A percentile compares a stretch with the other conserved stretches of the same genome.
Conservation (phyloP, 73 alveolate species). For the Loxodes magnus region DNA sequence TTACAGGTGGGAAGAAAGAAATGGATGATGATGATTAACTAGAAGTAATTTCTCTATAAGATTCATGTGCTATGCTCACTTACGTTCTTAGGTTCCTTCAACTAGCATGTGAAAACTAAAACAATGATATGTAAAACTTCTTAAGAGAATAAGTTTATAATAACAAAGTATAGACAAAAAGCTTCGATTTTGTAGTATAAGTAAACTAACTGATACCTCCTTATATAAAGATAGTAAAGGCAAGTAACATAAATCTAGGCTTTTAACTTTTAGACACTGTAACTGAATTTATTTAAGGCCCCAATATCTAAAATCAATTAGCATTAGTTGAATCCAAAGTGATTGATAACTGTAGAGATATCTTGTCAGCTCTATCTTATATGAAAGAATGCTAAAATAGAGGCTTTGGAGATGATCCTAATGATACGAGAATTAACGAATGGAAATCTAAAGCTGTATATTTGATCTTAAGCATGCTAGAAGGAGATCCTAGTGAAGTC, state of each 20-base stretch:
- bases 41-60: too few species aligned
- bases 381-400: conserved; percentile 13
- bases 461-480: too few species aligned
- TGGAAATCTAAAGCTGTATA: too few species aligned
- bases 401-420: conserved; percentile 38
- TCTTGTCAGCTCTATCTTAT: conserved; percentile 17
- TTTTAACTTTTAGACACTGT: conserved; percentile 52
- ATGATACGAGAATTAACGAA: too few species aligned
- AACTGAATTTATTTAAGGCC: conserved; percentile 78
- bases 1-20: too few species aligned
- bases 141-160: conserved; percentile 51
- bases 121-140: conserved; percentile 40
- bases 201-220: conserved; percentile 23
- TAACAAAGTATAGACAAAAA: conserved; percentile 43
- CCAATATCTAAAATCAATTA: conserved; percentile 62
- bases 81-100: conserved; percentile 64
- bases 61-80: too few species aligned
- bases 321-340: conserved; percentile 53
- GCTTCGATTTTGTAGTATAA: conserved; percentile 33
- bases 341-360: conserved; percentile 42
- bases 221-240: conserved; percentile 23
- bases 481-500: too few species aligned
- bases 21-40: too few species aligned
- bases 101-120: conserved; percentile 62
- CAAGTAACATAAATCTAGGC: too few species aligned